Conservation (phyloP, 345 rosid species). For the Salix viminalis region DNA sequence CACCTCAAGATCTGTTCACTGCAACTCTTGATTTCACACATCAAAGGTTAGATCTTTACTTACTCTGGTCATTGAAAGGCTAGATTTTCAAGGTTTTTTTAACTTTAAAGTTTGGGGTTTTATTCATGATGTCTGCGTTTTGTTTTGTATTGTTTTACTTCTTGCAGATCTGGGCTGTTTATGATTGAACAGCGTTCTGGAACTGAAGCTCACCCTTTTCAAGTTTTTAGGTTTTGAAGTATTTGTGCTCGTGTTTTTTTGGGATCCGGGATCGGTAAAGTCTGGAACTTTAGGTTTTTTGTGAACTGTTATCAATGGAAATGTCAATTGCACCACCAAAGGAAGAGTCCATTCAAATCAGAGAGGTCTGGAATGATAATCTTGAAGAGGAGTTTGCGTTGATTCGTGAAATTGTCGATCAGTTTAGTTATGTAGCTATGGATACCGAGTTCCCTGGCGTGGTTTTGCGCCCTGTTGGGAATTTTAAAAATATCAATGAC, state of each 20-base stretch:
- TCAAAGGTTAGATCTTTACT: constrained; percentile 39
- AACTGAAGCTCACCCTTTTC: not conserved
- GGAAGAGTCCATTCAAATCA: constrained; percentile 59
- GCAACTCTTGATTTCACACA: constrained; percentile 14
- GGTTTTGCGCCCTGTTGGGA: constrained; percentile 68
- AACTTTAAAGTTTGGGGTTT: not conserved
- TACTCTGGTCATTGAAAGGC: not conserved
- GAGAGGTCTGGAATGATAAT: constrained; percentile 88
- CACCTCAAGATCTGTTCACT: constrained; percentile 26
- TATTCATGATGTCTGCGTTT: not conserved
- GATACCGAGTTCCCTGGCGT: constrained; percentile 96
- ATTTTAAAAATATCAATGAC: constrained; percentile 73
- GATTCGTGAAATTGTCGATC: constrained; percentile 77
- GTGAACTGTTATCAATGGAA: constrained; percentile 11
- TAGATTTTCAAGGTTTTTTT: not conserved
- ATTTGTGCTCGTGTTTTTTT: constrained; percentile 29
- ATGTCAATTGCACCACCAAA: constrained; percentile 56
- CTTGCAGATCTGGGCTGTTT: constrained; percentile 20
- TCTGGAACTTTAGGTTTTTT: not conserved
- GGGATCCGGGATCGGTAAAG: constrained; percentile 47
- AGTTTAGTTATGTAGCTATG: constrained; percentile 60
- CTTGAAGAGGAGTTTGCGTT: constrained; percentile 66
- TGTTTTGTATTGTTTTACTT: not conserved
- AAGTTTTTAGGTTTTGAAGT: constrained; percentile 25
- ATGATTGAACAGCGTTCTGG: not conserved